Percentiles rank a stretch among this genome's conserved stretches.
Conservation (phyloP, 2,329 filamentous ascomycete genomes). For the Trichoderma polysporum region DNA sequence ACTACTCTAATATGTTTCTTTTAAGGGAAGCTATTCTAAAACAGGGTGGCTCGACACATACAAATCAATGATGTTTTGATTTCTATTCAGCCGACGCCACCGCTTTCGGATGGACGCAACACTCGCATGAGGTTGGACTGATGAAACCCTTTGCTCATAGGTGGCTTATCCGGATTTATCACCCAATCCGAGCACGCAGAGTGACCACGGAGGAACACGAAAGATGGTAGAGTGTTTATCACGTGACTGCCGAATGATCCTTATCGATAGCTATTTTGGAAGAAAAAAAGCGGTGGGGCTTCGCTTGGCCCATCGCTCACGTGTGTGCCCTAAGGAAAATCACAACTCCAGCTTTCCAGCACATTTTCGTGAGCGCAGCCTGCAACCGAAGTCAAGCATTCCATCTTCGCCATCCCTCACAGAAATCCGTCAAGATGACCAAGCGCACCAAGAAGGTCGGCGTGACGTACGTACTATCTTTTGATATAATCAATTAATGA, state of each 20-base stretch:
- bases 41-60: not conserved
- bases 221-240: not conserved
- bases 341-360: constrained; percentile 38
- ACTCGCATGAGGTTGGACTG: not conserved
- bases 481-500: not conserved
- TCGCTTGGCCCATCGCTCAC: constrained; percentile 35
- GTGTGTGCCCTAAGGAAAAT: constrained; percentile 46
- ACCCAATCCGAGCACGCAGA: not conserved
- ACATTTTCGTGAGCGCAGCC: constrained; percentile 36
- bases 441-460: constrained; percentile 97
- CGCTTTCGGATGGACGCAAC: not conserved
- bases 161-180: not conserved
- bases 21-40: not conserved
- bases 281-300: constrained; percentile 19
- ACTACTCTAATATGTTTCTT: not conserved
- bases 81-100: not conserved
- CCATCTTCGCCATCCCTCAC: constrained; percentile 35
- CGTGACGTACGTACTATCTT: constrained; percentile 62
- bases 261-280: constrained; percentile 3
- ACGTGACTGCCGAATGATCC: not conserved
- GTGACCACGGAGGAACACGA: not conserved
- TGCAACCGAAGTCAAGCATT: constrained; percentile 34
- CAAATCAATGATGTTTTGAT: not conserved
- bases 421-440: constrained; percentile 71
- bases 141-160: not conserved